Evolutionary conservation across 371 early-diverging fungal species (phyloP), one percentile per base, ranked within the genome.

Genomic region (Mortierella sp.): DNA sequence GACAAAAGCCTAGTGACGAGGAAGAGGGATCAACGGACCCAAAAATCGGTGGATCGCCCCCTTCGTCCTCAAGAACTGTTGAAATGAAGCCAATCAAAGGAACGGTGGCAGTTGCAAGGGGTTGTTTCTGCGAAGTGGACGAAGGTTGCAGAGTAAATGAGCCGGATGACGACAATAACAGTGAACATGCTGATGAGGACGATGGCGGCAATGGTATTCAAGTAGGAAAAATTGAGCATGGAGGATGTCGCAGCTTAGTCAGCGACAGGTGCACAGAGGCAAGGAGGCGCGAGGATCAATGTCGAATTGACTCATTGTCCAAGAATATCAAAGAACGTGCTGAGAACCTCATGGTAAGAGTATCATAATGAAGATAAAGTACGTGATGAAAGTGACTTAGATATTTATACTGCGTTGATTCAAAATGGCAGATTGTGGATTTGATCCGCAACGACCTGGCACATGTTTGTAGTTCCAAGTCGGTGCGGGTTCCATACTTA

Each of bases 31-130:
- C 13, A 6, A 56, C 32, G 22, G n/a, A 12, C 10, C 19, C 45
- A 19, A 45, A 13, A 45, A 19, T 45, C 17, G 19, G 45, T n/a
- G 51, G 31, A 10, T 15, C 55, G 1, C 28, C 10, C 6, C 4
- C 42, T 15, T 47, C 12, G 32, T 56, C 63, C 1, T 61, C 65
- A 0, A 63, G 92, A 7, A 75, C 83, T 17, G 89, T 94, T 6
- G 94, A 93, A 70, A 97, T 97, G 98, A 96, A 96, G 71, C 99
- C 99, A 0, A 98, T 98, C 84, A 98, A 98, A 77, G 99, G 98
- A 0, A 98, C 99, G 0, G 83, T 92, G 1, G 87, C 85, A 0
- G 86, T 87, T 26, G 87, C 85, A 2, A 68, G 87, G 17, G 72
- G 76, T 3, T 86, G 87, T 73, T 85, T 82, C 35, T 87, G 86